Evolutionary conservation across 352 stramenopile species (phyloP).

Genomic region (Vaucheria bursata): DNA sequence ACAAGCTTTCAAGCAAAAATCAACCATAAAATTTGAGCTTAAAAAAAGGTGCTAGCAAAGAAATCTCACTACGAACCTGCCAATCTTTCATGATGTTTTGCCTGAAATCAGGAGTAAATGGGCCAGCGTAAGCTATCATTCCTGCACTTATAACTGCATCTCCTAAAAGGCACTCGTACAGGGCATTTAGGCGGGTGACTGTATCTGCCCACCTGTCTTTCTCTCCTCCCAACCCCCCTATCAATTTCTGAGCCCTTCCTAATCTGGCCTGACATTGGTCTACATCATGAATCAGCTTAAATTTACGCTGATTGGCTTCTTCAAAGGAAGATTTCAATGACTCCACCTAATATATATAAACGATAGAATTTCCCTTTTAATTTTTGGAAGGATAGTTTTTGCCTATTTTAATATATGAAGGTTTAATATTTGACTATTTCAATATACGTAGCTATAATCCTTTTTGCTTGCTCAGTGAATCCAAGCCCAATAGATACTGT

Average conservation of each 20-base stretch:
- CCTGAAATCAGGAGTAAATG: constrained; percentile 83
- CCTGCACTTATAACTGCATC: constrained; percentile 78
- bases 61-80: too few species aligned
- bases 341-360: constrained; percentile 56
- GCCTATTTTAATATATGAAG: too few species aligned
- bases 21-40: too few species aligned
- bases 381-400: too few species aligned
- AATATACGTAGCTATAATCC: too few species aligned
- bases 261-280: constrained; percentile 65
- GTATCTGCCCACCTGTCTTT: constrained; percentile 62
- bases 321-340: constrained; percentile 72
- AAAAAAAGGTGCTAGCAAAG: too few species aligned
- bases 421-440: too few species aligned
- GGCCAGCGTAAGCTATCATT: constrained; percentile 80
- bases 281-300: constrained; percentile 60
- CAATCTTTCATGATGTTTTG: constrained; percentile 68
- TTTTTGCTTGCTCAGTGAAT: too few species aligned
- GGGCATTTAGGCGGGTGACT: constrained; percentile 63
- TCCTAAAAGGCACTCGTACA: constrained; percentile 75
- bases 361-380: too few species aligned
- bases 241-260: constrained; percentile 76
- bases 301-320: constrained; percentile 74
- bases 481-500: too few species aligned
- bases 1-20: too few species aligned
- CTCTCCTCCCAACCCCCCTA: constrained; percentile 73